phyloP scores from a whole-genome alignment of 805 yeast genomes.

The Sugiyamaella qingdaonensis region DNA sequence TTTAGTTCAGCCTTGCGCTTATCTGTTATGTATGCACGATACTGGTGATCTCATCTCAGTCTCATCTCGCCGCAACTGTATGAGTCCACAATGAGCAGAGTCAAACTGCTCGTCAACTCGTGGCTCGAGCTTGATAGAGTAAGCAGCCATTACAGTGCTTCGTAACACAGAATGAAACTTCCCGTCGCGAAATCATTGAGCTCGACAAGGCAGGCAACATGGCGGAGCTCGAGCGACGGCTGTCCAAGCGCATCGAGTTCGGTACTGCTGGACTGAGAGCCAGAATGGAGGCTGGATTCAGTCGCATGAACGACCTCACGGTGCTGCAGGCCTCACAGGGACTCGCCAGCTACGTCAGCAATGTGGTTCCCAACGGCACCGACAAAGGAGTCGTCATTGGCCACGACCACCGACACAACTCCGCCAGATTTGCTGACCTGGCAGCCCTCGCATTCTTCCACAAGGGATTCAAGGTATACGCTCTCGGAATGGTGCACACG shows the following conservation, averaged over 20 bases:
- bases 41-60: no score
- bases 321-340: conserved; percentile 75
- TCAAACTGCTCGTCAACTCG: conserved; percentile 15
- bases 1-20: no score
- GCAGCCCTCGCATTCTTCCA: conserved; percentile 70
- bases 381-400: conserved; percentile 65
- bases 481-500: conserved; percentile 54
- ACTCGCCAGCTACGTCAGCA: conserved; percentile 33
- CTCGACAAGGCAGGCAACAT: conserved; percentile 40
- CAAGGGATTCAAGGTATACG: conserved; percentile 64
- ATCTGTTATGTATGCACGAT: no score
- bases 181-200: conserved; percentile 52
- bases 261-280: conserved; percentile 95
- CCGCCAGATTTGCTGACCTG: conserved; percentile 71
- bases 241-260: conserved; percentile 56
- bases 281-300: conserved; percentile 85
- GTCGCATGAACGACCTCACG: conserved; percentile 83
- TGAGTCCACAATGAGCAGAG: conserved; percentile 6
- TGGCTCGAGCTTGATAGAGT: conserved; percentile 23
- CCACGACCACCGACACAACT: conserved; percentile 85
- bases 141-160: not conserved
- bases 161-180: conserved; percentile 24
- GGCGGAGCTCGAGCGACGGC: conserved; percentile 46
- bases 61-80: not conserved
- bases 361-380: conserved; percentile 28